Percentiles rank a stretch among this genome's conserved stretches.
Conservation (phyloP, 768 basidiomycete species). For the Omphalotus guepiniiformis region DNA sequence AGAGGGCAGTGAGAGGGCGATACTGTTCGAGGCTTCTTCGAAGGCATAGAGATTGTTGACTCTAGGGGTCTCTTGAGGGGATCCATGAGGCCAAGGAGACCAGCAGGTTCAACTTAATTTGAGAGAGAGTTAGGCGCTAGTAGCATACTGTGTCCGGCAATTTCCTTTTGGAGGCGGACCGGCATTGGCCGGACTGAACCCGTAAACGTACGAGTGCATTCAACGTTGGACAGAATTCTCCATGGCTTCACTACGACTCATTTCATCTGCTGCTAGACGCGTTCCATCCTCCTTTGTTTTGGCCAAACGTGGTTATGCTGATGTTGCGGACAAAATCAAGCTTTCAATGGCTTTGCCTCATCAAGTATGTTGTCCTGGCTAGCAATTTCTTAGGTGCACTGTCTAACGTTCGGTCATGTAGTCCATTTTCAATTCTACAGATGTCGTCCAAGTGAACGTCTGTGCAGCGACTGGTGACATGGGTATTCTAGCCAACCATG, state of each 20-base stretch:
- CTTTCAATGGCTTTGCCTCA: slow-evolving; percentile 94
- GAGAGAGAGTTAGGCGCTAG: not conserved
- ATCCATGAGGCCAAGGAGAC: no score
- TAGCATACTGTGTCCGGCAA: not conserved
- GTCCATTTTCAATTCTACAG: slow-evolving; percentile 87
- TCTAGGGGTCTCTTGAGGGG: no score
- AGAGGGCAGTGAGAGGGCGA: no score
- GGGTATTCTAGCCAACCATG: slow-evolving; percentile 99
- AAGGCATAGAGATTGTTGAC: no score
- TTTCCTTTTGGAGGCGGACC: not conserved
- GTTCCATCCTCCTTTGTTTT: slow-evolving; percentile 46
- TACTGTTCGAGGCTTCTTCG: no score
- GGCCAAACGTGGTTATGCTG: slow-evolving; percentile 85
- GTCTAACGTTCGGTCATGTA: slow-evolving; percentile 26
- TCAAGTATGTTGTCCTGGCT: slow-evolving; percentile 55
- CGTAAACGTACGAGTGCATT: not conserved
- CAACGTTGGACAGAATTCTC: slow-evolving; percentile 21
- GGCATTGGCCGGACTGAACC: not conserved
- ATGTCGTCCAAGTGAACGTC: slow-evolving; percentile 95
- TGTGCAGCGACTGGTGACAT: slow-evolving; percentile 94
- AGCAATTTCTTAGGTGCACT: slow-evolving; percentile 7
- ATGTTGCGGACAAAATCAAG: slow-evolving; percentile 85
- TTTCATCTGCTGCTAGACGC: slow-evolving; percentile 60
- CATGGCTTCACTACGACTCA: slow-evolving; percentile 76
- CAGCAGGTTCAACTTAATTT: no score